phyloP scores from a whole-genome alignment of 768 basidiomycete species.

The Lenzites betulinus region DNA sequence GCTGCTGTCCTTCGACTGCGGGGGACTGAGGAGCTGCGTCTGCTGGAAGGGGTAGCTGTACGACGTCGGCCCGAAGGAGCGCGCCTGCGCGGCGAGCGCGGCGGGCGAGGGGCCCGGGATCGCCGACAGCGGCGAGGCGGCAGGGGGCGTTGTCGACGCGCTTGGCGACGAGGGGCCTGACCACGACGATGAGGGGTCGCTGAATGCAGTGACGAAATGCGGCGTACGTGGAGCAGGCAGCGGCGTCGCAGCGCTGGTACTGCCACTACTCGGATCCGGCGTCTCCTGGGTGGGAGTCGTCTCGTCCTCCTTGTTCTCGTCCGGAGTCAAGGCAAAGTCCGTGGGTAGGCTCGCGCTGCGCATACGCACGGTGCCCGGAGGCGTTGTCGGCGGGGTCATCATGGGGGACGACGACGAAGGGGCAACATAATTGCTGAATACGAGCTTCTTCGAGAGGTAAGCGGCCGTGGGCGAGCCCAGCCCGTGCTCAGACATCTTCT shows the following conservation, averaged over 20 bases:
- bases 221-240: neutral
- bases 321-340: constrained; percentile 14
- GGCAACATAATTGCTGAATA: constrained; percentile 53
- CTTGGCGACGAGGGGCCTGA: constrained; percentile 6
- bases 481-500: constrained; percentile 8
- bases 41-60: constrained; percentile 13
- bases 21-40: constrained; percentile 28
- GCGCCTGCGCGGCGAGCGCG: constrained; percentile 14
- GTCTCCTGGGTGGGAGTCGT: constrained; percentile 5
- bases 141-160: constrained; percentile 10
- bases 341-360: constrained; percentile 22
- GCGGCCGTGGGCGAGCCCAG: constrained; percentile 18
- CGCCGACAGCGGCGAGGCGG: constrained; percentile 12
- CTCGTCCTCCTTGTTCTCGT: constrained; percentile 8
- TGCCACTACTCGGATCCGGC: neutral
- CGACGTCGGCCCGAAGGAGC: constrained; percentile 8
- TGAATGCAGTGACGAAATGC: neutral
- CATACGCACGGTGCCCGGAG: constrained; percentile 21
- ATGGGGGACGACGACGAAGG: constrained; percentile 31
- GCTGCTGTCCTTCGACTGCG: constrained; percentile 22
- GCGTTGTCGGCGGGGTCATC: constrained; percentile 32
- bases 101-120: constrained; percentile 17
- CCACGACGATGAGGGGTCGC: constrained; percentile 1
- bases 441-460: constrained; percentile 36
- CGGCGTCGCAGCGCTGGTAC: neutral